Evolutionary conservation across 1,284 basidiomycete species (phyloP).

Genomic region (Ustilago sp.): DNA sequence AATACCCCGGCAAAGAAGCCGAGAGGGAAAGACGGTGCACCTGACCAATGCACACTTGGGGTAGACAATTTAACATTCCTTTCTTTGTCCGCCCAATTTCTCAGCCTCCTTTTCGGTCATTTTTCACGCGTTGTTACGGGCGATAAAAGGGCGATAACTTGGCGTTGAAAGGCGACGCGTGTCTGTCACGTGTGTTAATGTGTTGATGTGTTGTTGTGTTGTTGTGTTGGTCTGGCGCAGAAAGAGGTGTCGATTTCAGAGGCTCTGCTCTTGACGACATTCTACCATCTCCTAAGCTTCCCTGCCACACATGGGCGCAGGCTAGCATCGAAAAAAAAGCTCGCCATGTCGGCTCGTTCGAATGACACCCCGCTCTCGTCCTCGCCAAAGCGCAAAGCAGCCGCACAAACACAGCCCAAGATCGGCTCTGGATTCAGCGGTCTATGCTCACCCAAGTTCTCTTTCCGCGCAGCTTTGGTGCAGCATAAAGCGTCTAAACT

Average conservation of each 20-base stretch:
- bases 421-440: slow-evolving; percentile 11
- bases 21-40: too few relatives aligned
- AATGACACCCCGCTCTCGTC: neutral
- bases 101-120: too few relatives aligned
- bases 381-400: slow-evolving; percentile 31
- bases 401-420: slow-evolving; percentile 6
- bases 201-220: slow-evolving; percentile 24
- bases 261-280: neutral
- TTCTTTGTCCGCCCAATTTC: too few relatives aligned
- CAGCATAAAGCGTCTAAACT: slow-evolving; percentile 34
- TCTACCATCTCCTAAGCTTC: slow-evolving; percentile 15
- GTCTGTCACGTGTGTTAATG: slow-evolving; percentile 4
- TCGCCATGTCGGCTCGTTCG: slow-evolving; percentile 25
- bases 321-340: too few relatives aligned
- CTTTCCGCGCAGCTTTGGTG: slow-evolving; percentile 36
- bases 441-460: slow-evolving; percentile 42
- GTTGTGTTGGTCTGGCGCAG: slow-evolving; percentile 32
- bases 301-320: neutral
- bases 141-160: neutral
- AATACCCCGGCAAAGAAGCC: too few relatives aligned
- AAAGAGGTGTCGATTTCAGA: slow-evolving; percentile 2
- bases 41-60: too few relatives aligned
- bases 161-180: neutral
- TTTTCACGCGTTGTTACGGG: too few relatives aligned
- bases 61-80: too few relatives aligned